Conservation (phyloP, 345 rosid species). For the Citrus trifoliata region DNA sequence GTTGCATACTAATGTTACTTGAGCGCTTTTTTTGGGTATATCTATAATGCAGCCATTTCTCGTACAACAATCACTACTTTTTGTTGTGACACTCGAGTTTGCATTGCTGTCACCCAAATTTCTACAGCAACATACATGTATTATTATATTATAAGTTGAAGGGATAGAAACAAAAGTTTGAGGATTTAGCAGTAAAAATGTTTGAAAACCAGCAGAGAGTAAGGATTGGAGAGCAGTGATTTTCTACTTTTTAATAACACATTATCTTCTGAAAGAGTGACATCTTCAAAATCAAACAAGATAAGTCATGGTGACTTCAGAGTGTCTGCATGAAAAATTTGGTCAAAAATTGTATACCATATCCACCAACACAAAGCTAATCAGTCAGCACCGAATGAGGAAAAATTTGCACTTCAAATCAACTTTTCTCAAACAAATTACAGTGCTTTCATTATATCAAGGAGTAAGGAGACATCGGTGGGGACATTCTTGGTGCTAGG, state of each 20-base stretch:
- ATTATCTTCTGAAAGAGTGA: background rate
- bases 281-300: background rate
- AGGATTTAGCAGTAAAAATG: no score
- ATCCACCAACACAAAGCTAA: background rate
- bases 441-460: background rate
- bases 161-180: no score
- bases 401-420: background rate
- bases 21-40: no score
- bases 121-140: no score
- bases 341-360: background rate
- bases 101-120: no score
- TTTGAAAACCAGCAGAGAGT: no score
- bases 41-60: background rate
- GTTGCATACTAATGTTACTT: background rate
- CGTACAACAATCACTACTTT: background rate
- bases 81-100: background rate
- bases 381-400: conserved; percentile 8
- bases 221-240: no score
- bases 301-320: background rate
- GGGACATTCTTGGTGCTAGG: background rate
- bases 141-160: no score
- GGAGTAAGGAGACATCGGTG: background rate
- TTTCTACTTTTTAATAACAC: no score
- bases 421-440: background rate
- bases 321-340: background rate